Base-by-base conservation (phyloP, 371 early-diverging fungal genomes). In the Gilbertella persicaria region DNA sequence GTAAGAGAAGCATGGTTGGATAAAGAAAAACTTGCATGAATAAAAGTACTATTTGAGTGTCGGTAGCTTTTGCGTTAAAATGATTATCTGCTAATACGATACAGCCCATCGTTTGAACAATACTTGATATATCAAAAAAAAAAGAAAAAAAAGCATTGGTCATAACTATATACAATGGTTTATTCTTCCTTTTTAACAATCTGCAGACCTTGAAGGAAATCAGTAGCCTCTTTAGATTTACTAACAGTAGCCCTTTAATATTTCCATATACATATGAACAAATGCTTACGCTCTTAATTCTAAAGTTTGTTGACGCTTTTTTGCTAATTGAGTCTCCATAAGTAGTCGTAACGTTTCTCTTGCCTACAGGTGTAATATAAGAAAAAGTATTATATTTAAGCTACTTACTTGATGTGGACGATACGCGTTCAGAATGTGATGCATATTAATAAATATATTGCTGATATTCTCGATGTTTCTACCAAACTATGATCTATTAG, bases 1-100 rank as follows among this genome's bases (percentile, higher is more conserved):
- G 96, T 38, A 97, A 96, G 72, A 83, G 96, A 40, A 88, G 86
- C 41, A 91, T 92, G 90, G 64, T 90, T 41, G 94, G 95, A n/a
- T 93, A 78, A 79, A 57, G 8, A 5, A 9, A 33, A 13, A 33
- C 3, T 3, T n/a, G n/a, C n/a, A n/a, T n/a, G n/a, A n/a, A n/a
- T n/a, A n/a, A n/a, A n/a, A n/a, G n/a, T n/a, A n/a, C n/a, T n/a
- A n/a, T n/a, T n/a, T n/a, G n/a, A n/a, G n/a, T n/a, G n/a, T n/a
- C n/a, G n/a, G n/a, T n/a, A n/a, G n/a, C n/a, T n/a, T n/a, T n/a
- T n/a, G n/a, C n/a, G n/a, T n/a, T n/a, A n/a, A n/a, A n/a, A n/a
- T n/a, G n/a, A n/a, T n/a, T n/a, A n/a, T n/a, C n/a, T n/a, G n/a
- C n/a, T n/a, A n/a, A n/a, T n/a, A n/a, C n/a, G n/a, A n/a, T n/a